Conservation (phyloP, 176 grass and related monocot genomes). For the Microstegium vimineum region DNA sequence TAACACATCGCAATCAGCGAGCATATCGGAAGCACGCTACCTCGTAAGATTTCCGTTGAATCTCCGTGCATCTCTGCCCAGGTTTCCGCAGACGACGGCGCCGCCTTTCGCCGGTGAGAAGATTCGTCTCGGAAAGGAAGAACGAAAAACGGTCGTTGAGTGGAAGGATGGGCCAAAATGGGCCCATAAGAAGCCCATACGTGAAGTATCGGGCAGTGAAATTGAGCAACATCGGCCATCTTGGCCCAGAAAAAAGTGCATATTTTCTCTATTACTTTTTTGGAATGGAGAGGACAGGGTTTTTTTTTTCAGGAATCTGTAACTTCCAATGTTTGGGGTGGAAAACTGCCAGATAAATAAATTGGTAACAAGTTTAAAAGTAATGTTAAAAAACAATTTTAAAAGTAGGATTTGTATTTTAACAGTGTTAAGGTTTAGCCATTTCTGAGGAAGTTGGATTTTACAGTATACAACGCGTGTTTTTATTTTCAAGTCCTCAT, state of each 20-base stretch:
- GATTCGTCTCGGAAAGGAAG: background rate
- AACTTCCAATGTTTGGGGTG: background rate
- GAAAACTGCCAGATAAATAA: background rate
- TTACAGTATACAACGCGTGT: too few species aligned
- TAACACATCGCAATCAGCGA: background rate
- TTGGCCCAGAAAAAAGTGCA: background rate
- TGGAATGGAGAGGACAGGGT: background rate
- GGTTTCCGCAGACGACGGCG: background rate
- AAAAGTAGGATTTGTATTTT: too few species aligned
- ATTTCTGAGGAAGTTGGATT: too few species aligned
- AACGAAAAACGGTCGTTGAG: too few species aligned
- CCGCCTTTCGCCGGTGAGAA: conserved; percentile 13
- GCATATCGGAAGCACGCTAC: background rate
- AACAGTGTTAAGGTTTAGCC: too few species aligned
- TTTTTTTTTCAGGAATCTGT: background rate
- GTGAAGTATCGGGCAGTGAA: background rate
- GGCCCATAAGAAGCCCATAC: background rate
- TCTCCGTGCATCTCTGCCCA: background rate
- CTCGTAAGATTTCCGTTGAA: background rate
- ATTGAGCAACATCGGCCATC: background rate
- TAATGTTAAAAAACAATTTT: background rate
- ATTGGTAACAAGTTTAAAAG: too few species aligned
- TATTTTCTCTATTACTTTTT: background rate
- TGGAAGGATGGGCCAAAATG: background rate
- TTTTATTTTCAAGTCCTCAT: too few species aligned